Base-by-base conservation (phyloP, 2,329 filamentous ascomycete genomes). In the Fusarium metavorans region DNA sequence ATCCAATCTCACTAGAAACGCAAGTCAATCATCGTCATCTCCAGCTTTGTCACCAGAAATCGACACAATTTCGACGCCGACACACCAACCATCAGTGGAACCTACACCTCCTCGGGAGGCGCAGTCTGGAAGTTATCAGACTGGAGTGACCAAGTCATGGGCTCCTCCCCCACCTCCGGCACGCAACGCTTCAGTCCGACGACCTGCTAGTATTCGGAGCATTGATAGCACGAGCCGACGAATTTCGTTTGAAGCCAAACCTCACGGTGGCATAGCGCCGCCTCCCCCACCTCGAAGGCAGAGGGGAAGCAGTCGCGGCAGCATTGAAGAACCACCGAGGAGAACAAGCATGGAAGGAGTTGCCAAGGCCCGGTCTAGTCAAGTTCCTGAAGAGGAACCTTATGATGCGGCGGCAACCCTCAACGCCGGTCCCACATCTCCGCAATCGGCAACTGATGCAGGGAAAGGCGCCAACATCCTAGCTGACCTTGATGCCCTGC, bases 401-500 rank as follows among this genome's bases (percentile, higher is more conserved):
- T 41, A 66, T 16, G 58, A 37, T 35, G 48, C 45, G 30, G 60
- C 61, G 65, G 56, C 48, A 63, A 48, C 58, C 20, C 54, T 56
- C n/a, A 68, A 66, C 25, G 63, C 65, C 20, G 74, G 69, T 48
- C 67, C 67, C 45, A 66, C 59, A 50, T 73, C 75, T 68, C 76
- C 69, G 50, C 68, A 72, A 54, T 65, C 67, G 27, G 67, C 73
- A 66, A 39, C 72, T 35, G 73, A 78, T 62, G 11, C 77, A 20
- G 80, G 83, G 76, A 79, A 85, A 79, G 80, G 85, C 66, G 74
- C 84, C 48, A 89, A 93, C 78, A 94, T 95, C 68, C 82, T 96
- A 74, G 92, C 92, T 1, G 93, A 95, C 80, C 82, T 96, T 65
- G 89, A 90, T 56, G 91, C 91, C 25, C 82, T 96, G 72, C 93